A percentile compares a stretch with the other conserved stretches of the same genome.
Evolutionary conservation across 1,284 basidiomycete genomes (phyloP).

Genomic region (Thelephora terrestris): DNA sequence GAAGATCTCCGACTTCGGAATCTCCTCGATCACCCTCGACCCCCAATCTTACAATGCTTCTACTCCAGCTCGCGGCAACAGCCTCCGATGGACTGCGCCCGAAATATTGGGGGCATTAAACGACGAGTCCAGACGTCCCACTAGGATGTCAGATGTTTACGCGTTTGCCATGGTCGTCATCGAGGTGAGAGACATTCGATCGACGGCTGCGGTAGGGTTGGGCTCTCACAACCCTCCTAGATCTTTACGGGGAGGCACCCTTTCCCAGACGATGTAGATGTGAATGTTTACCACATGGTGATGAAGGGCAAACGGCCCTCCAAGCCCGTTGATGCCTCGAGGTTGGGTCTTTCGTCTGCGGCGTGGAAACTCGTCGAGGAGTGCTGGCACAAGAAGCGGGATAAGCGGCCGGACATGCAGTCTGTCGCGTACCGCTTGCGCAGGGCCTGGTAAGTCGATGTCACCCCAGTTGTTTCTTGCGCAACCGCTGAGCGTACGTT

Average conservation of each 20-base stretch:
- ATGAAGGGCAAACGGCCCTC: background rate
- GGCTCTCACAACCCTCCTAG: background rate
- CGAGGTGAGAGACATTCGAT: background rate
- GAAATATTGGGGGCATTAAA: background rate
- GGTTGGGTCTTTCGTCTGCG: background rate
- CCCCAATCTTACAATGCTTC: background rate
- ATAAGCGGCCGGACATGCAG: background rate
- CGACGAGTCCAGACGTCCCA: background rate
- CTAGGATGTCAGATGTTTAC: background rate
- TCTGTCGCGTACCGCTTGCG: background rate
- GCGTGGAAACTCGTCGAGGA: background rate
- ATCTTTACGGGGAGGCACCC: background rate
- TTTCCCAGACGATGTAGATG: background rate
- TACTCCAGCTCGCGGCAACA: background rate
- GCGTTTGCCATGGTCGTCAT: background rate
- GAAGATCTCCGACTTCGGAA: constrained; percentile 3
- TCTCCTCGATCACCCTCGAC: background rate
- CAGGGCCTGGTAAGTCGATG: background rate
- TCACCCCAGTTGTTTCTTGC: too few relatives aligned
- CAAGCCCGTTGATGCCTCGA: background rate
- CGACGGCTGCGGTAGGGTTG: background rate
- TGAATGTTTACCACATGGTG: too few relatives aligned
- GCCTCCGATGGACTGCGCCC: background rate
- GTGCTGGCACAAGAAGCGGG: background rate
- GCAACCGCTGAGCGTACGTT: too few relatives aligned